Conservation (phyloP, 75 land plant genomes). For the Adiantum capillusveneris region DNA sequence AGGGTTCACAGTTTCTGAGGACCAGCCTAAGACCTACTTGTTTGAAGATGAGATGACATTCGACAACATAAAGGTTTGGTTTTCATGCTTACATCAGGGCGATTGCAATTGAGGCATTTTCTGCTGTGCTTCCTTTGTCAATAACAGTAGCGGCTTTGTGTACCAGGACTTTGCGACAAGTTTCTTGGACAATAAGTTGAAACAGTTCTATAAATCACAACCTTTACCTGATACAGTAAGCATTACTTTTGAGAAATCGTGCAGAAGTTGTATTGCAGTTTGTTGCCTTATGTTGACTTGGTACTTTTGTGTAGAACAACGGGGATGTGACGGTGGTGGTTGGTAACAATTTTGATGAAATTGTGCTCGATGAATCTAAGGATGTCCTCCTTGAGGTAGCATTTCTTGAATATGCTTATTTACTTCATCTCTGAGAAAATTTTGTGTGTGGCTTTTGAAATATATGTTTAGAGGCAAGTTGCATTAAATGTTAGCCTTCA, state of each 20-base stretch:
- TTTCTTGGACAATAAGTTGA: constrained; percentile 70
- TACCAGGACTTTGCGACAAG: constrained; percentile 61
- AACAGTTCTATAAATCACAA: constrained; percentile 77
- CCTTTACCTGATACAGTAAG: constrained; percentile 82
- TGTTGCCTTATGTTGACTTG: too few species aligned
- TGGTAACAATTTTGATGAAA: constrained; percentile 91
- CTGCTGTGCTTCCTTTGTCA: not conserved
- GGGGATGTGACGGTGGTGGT: constrained; percentile 94
- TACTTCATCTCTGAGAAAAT: too few species aligned
- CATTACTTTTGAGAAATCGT: too few species aligned
- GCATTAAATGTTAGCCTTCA: too few species aligned
- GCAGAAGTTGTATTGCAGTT: too few species aligned
- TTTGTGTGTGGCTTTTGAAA: too few species aligned
- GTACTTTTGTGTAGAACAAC: constrained; percentile 60
- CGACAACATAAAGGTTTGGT: constrained; percentile 61
- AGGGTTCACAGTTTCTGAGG: constrained; percentile 54
- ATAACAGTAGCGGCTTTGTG: not conserved
- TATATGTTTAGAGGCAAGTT: too few species aligned
- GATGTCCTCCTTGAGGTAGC: constrained; percentile 92
- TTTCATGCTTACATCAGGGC: too few species aligned
- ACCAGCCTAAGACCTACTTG: constrained; percentile 42
- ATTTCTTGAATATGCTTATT: not conserved
- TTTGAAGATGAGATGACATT: constrained; percentile 61
- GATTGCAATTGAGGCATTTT: too few species aligned
- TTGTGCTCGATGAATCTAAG: constrained; percentile 90